phyloP scores from a whole-genome alignment of 225 moss, liverwort and hornwort species.

The Pleurozium schreberi region DNA sequence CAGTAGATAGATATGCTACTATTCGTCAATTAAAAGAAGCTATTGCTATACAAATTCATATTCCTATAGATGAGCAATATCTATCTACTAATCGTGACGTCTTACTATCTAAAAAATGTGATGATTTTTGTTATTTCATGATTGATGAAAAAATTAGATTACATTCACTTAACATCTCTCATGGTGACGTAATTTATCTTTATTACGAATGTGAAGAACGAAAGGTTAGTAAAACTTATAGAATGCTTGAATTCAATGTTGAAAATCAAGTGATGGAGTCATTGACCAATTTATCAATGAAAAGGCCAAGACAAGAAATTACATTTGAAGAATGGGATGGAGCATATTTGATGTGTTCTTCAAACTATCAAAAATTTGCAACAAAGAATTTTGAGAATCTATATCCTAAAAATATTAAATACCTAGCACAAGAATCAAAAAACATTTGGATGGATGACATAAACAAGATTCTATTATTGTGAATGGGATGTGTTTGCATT shows the following conservation, averaged over 20 bases:
- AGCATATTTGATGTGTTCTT: too few species aligned
- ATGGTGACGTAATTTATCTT: background rate
- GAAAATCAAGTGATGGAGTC: fast-evolving
- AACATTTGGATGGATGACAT: background rate
- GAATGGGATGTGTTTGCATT: fast-evolving
- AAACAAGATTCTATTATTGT: background rate
- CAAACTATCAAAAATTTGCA: too few species aligned
- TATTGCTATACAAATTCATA: background rate
- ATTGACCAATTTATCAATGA: background rate
- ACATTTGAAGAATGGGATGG: background rate
- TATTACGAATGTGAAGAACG: background rate
- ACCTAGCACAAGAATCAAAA: background rate
- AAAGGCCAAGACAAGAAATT: background rate
- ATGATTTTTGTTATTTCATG: background rate
- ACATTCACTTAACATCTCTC: background rate
- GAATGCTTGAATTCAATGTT: background rate
- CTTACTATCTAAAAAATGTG: background rate
- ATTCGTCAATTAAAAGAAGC: background rate
- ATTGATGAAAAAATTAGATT: background rate
- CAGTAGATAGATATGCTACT: background rate
- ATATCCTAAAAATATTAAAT: too few species aligned
- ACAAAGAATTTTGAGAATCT: background rate
- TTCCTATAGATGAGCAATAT: background rate
- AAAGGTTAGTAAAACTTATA: background rate
- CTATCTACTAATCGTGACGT: background rate